Conservation (phyloP, 208 protist species). For the Wallacemonas sp. region DNA sequence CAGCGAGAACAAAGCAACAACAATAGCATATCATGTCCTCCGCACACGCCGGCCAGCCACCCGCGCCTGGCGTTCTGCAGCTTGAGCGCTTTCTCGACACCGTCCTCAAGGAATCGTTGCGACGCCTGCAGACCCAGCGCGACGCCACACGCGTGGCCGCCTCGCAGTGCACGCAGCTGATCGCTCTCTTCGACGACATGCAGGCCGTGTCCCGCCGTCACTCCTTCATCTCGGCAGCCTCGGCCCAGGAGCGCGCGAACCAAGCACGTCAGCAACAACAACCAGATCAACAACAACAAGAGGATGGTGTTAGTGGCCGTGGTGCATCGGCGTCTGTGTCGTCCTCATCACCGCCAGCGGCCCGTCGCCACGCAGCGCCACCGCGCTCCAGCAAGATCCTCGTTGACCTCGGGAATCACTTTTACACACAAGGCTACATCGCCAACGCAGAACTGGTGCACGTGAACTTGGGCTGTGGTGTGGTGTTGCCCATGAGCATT, state of each 20-base stretch:
- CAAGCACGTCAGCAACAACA: not conserved
- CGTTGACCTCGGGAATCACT: constrained; percentile 77
- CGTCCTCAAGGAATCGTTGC: constrained; percentile 51
- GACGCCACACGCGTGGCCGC: constrained; percentile 53
- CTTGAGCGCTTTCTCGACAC: constrained; percentile 74
- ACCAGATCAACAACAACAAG: not conserved
- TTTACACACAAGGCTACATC: constrained; percentile 63
- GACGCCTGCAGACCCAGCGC: constrained; percentile 48
- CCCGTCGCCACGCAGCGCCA: not conserved
- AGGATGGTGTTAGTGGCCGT: not conserved
- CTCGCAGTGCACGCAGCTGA: constrained; percentile 70
- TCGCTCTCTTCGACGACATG: constrained; percentile 72
- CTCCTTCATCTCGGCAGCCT: constrained; percentile 27
- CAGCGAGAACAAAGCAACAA: too few species aligned
- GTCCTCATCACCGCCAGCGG: not conserved
- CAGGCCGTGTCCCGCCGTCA: constrained; percentile 43
- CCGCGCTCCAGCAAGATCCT: constrained; percentile 60
- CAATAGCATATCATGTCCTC: not conserved
- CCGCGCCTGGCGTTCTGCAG: constrained; percentile 39
- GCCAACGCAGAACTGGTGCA: constrained; percentile 30
- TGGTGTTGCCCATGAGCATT: constrained; percentile 70
- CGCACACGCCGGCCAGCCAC: not conserved
- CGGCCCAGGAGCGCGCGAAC: not conserved
- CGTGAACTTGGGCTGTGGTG: constrained; percentile 82
- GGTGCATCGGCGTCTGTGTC: not conserved